Evolutionary conservation across 2,329 filamentous ascomycete genomes (phyloP).

Genomic region (Capronia coronata): DNA sequence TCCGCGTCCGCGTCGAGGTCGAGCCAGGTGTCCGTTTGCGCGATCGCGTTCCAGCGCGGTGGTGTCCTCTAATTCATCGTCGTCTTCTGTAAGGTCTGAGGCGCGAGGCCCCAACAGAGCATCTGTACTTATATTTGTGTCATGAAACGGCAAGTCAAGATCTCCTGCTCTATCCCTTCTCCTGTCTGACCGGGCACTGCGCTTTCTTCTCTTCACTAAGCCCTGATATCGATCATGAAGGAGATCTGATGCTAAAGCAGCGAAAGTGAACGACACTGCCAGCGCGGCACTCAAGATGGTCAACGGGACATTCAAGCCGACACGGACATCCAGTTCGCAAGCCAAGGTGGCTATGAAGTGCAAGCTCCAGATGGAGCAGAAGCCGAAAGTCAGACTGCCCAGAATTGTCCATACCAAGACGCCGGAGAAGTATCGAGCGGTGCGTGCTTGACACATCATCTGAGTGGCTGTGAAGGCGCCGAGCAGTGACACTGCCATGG

Average conservation of each 20-base stretch:
- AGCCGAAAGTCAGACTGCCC: slow-evolving; percentile 32
- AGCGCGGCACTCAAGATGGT: slow-evolving; percentile 29
- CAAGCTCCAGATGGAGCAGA: slow-evolving; percentile 33
- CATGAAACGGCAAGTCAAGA: not conserved
- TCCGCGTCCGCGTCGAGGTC: not conserved
- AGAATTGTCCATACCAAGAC: slow-evolving; percentile 31
- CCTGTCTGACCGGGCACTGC: slow-evolving; percentile 2
- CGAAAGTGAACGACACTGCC: slow-evolving; percentile 26
- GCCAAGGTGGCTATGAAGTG: slow-evolving; percentile 34
- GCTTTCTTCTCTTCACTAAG: slow-evolving; percentile 7
- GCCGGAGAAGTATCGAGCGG: slow-evolving; percentile 29
- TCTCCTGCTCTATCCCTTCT: slow-evolving; percentile 3
- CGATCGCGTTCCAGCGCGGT: not conserved
- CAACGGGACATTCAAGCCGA: slow-evolving; percentile 29
- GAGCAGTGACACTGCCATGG: slow-evolving; percentile 32
- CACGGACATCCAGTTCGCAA: slow-evolving; percentile 31
- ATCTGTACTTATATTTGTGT: slow-evolving; percentile 14
- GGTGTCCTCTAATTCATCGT: not conserved
- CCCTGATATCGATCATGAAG: slow-evolving; percentile 28
- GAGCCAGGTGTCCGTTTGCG: not conserved
- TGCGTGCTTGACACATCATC: slow-evolving; percentile 33
- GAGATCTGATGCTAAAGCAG: slow-evolving; percentile 29
- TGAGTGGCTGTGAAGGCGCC: slow-evolving; percentile 34
- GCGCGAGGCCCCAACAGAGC: slow-evolving; percentile 6
- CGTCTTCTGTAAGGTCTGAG: slow-evolving; percentile 4